Conservation (phyloP, 176 grass and related monocot species). For the Musa beccarii region DNA sequence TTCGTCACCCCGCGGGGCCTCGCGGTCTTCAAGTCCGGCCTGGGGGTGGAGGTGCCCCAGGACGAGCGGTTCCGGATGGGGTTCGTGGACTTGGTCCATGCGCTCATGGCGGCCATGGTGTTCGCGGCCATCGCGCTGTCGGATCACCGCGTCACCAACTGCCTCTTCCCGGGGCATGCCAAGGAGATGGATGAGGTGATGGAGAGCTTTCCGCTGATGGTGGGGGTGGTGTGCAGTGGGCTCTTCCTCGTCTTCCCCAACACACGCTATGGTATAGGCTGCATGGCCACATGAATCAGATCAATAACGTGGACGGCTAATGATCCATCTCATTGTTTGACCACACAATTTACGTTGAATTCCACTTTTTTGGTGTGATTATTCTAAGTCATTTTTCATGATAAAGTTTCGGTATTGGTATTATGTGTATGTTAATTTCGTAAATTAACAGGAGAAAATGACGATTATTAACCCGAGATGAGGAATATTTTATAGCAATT, state of each 20-base stretch:
- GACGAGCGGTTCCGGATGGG: slow-evolving; percentile 45
- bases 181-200: slow-evolving; percentile 62
- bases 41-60: slow-evolving; percentile 45
- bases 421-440: too few species aligned
- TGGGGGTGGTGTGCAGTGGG: slow-evolving; percentile 40
- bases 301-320: neutral
- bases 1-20: slow-evolving; percentile 47
- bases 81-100: slow-evolving; percentile 46
- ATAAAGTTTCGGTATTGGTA: too few species aligned
- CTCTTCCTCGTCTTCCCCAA: slow-evolving; percentile 61
- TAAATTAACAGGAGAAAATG: too few species aligned
- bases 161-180: slow-evolving; percentile 33
- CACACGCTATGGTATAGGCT: slow-evolving; percentile 53
- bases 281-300: slow-evolving; percentile 22
- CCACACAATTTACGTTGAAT: too few species aligned
- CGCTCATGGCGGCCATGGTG: slow-evolving; percentile 50
- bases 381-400: too few species aligned
- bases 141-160: slow-evolving; percentile 36
- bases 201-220: slow-evolving; percentile 66
- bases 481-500: too few species aligned
- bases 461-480: too few species aligned
- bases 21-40: slow-evolving; percentile 40
- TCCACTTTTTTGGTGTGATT: too few species aligned
- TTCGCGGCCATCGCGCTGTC: slow-evolving; percentile 43
- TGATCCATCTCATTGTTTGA: too few species aligned